Evolutionary conservation across 2,329 filamentous ascomycete genomes (phyloP).

Genomic region (Corniculantispora saksenae): DNA sequence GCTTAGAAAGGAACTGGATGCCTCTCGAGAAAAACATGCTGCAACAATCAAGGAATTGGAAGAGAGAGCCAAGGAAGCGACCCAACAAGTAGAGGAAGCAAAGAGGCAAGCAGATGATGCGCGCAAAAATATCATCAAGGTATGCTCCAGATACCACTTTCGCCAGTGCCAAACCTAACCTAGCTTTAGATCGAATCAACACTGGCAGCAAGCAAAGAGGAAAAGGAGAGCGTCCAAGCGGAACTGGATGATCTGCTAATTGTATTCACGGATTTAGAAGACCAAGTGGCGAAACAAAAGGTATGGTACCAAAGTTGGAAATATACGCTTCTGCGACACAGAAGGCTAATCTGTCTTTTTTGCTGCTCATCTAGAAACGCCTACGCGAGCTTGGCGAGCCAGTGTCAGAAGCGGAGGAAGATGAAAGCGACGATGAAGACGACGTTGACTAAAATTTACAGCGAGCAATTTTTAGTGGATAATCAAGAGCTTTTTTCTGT

Average conservation of each 20-base stretch:
- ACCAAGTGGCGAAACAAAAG: constrained; percentile 75
- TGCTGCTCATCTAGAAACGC: constrained; percentile 45
- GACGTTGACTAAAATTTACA: constrained; percentile 47
- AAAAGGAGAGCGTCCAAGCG: constrained; percentile 64
- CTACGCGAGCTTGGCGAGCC: constrained; percentile 67
- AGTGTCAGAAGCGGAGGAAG: constrained; percentile 77
- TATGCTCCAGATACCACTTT: constrained; percentile 21
- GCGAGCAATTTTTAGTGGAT: not conserved
- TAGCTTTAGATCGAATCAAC: constrained; percentile 33
- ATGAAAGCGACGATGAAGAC: constrained; percentile 58
- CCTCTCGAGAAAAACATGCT: constrained; percentile 40
- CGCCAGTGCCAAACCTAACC: not conserved
- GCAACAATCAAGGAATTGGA: constrained; percentile 20
- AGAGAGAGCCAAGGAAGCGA: constrained; percentile 28
- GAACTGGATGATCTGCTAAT: constrained; percentile 81
- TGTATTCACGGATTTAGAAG: constrained; percentile 78
- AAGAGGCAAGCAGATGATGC: constrained; percentile 24
- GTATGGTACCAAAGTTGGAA: constrained; percentile 43
- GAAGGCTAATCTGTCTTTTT: not conserved
- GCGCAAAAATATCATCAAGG: constrained; percentile 28
- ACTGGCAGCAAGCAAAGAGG: constrained; percentile 53
- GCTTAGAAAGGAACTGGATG: constrained; percentile 42
- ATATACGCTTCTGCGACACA: too few relatives aligned
- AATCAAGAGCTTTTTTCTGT: not conserved
- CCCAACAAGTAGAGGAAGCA: constrained; percentile 29